Evolutionary conservation across 805 yeast species (phyloP).

Genomic region (Cyberlindnera meyerae): DNA sequence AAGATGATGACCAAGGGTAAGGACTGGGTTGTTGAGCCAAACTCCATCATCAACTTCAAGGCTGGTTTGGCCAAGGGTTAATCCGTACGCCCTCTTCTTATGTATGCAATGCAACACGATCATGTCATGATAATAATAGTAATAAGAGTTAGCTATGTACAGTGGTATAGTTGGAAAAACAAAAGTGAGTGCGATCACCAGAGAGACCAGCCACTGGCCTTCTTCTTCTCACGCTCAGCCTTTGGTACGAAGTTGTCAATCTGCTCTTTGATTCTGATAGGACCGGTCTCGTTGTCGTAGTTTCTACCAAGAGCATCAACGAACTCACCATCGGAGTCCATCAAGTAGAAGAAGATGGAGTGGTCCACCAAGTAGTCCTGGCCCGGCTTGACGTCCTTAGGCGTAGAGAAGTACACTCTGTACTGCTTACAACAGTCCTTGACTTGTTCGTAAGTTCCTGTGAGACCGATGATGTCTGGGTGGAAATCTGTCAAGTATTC

Average conservation of each 20-base stretch:
- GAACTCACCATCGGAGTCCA: conserved; percentile 98
- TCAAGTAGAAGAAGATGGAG: conserved; percentile 91
- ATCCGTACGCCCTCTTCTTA: background rate
- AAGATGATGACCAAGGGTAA: conserved; percentile 90
- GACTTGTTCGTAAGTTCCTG: conserved; percentile 84
- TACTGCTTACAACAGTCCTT: conserved; percentile 82
- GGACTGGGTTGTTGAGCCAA: conserved; percentile 91
- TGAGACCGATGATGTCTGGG: conserved; percentile 81
- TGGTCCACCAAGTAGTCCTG: conserved; percentile 97
- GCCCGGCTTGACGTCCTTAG: conserved; percentile 88
- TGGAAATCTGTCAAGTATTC: conserved; percentile 87
- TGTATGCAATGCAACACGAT: conserved; percentile 2
- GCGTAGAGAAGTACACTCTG: conserved; percentile 96
- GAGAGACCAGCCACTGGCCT: conserved; percentile 45
- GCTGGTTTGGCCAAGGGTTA: conserved; percentile 81
- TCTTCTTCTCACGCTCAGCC: conserved; percentile 61
- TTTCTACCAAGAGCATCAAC: conserved; percentile 94
- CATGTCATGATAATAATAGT: background rate
- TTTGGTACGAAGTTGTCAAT: conserved; percentile 71
- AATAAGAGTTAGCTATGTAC: background rate
- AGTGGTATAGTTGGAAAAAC: background rate
- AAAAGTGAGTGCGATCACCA: too few relatives aligned
- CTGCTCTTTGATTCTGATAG: conserved; percentile 69
- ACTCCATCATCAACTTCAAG: conserved; percentile 87
- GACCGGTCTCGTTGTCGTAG: conserved; percentile 73